Base-by-base conservation (phyloP, 2,329 filamentous ascomycete genomes). In the Bisporella sp. region DNA sequence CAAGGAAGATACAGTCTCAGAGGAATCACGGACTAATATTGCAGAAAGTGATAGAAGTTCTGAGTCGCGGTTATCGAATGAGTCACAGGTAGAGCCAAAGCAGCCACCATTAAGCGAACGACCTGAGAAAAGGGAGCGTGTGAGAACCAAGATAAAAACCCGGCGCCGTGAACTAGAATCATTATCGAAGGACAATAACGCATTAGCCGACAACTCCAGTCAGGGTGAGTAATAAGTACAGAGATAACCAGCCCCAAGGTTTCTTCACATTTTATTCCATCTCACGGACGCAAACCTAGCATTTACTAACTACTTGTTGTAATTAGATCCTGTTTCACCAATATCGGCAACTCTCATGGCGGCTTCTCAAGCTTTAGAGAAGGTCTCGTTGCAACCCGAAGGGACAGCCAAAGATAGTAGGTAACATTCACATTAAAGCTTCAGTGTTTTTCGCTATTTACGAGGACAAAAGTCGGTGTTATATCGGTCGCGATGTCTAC, bases 81-180 rank as follows among this genome's bases (percentile, higher is more conserved):
- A 56, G 41, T 50, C 50, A 6, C 29, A 35, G 43, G 39, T 33
- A 47, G 49, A 48, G 29, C 47, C n/a, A 49, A 48, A 31, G n/a
- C 45, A 45, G 46, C 45, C 40, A 51, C 53, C 49, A 55, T 9
- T 30, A 5, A 33, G 21, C 35, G 12, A 48, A 47, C 44, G 52
- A 45, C 40, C 45, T 33, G 59, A 46, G 37, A 57, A 59, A 46
- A 56, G 55, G 55, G 62, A 63, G 50, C 59, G 58, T 55, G 62
- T 60, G 37, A 57, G 57, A 55, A 51, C 57, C 12, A 65, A 60
- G 48, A 54, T 64, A 12, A 66, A 61, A 53, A 58, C 52, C 46
- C 57, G 62, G 49, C 57, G 59, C 31, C 59, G 59, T 11, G 54
- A 51, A 9, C 35, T n/a, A n/a, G 35, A 29, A 32, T 40, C 28